Percentiles rank a stretch among this genome's conserved stretches.
Evolutionary conservation across 768 basidiomycete species (phyloP).

Genomic region (Boletus barrowsii): DNA sequence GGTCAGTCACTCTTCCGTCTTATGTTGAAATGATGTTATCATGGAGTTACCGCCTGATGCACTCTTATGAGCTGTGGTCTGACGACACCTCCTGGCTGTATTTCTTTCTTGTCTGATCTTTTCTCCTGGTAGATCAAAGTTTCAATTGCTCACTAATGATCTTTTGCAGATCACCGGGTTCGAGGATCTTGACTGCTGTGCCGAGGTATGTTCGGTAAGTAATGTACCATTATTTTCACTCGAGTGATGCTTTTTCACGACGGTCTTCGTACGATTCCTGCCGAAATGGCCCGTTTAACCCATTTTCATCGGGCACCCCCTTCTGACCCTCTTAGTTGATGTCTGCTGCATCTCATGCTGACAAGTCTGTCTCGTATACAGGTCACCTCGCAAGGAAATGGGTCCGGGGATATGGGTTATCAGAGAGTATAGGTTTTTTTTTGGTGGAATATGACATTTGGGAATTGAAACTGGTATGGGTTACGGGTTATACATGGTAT

Average conservation of each 20-base stretch:
- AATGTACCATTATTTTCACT: too few relatives aligned
- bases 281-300: slow-evolving; percentile 89
- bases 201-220: not conserved
- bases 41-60: slow-evolving; percentile 16
- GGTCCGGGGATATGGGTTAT: too few relatives aligned
- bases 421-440: too few relatives aligned
- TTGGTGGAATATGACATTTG: too few relatives aligned
- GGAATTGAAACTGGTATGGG: too few relatives aligned
- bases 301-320: slow-evolving; percentile 68
- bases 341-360: not conserved
- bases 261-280: slow-evolving; percentile 76
- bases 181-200: not conserved
- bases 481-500: too few relatives aligned
- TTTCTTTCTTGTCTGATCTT: slow-evolving; percentile 13
- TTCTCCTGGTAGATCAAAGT: too few relatives aligned
- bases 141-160: slow-evolving; percentile 1
- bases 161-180: not conserved
- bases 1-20: not conserved
- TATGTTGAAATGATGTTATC: slow-evolving; percentile 11
- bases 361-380: not conserved
- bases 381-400: not conserved
- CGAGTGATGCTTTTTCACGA: slow-evolving; percentile 9
- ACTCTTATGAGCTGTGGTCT: slow-evolving; percentile 2
- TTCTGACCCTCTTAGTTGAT: slow-evolving; percentile 43
- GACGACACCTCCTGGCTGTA: slow-evolving; percentile 15